phyloP scores from a whole-genome alignment of 108 stramenopile genomes.

The Nitzschia putrida region DNA sequence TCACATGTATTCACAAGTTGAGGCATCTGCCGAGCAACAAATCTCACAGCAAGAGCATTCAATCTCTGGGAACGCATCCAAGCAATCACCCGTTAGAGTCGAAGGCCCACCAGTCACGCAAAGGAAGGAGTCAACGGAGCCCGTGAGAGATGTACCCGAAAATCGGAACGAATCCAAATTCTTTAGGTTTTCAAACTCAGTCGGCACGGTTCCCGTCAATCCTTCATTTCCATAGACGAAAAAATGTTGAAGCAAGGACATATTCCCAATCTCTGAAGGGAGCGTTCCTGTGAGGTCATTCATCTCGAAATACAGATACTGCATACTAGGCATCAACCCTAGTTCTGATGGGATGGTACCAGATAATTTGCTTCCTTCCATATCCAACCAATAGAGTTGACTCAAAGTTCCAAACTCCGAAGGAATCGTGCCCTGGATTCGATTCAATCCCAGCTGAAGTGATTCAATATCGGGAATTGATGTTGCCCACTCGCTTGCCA shows the following conservation, averaged over 20 bases:
- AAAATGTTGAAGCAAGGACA: constrained; percentile 26
- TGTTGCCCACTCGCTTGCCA: no score
- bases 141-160: no score
- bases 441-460: constrained; percentile 24
- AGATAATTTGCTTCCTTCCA: constrained; percentile 47
- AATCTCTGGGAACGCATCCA: no score
- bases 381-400: constrained; percentile 31
- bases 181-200: constrained; percentile 32
- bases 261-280: constrained; percentile 40
- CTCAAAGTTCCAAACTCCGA: constrained; percentile 34
- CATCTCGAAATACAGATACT: constrained; percentile 37
- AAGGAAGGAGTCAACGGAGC: no score
- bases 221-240: neutral
- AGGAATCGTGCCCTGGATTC: constrained; percentile 23
- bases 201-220: constrained; percentile 23
- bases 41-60: no score
- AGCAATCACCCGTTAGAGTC: no score
- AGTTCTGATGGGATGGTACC: constrained; percentile 56
- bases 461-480: no score
- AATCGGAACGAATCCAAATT: constrained; percentile 17
- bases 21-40: no score
- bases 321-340: constrained; percentile 28
- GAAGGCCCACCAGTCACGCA: no score
- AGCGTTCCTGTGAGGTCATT: constrained; percentile 46
- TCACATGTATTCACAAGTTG: no score